These are phyloP conservation scores for Pulveroboletus sp. DNA, from an alignment of 768 basidiomycete species.

Conservation along the genomic window DNA sequence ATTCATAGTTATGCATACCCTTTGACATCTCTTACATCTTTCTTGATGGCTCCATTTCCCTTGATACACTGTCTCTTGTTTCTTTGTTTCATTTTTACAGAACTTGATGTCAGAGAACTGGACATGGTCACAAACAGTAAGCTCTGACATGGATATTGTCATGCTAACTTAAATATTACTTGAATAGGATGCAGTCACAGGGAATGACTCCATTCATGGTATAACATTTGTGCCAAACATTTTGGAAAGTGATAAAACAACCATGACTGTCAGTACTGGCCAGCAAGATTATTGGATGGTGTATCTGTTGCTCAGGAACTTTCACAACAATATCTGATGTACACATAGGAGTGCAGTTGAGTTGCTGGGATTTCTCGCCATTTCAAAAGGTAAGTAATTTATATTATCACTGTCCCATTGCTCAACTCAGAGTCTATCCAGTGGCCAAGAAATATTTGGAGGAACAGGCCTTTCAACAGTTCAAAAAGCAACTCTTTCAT, in stretches of 20 bases:
- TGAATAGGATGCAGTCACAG: conserved; percentile 1
- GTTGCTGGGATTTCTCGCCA: conserved; percentile 24
- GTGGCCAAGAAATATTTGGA: neutral
- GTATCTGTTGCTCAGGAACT: conserved; percentile 17
- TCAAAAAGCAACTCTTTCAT: neutral
- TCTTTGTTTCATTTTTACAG: no score
- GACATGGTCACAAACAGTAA: no score
- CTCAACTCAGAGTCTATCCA: neutral
- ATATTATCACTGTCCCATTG: no score
- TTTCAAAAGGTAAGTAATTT: conserved; percentile 22
- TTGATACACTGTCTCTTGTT: no score
- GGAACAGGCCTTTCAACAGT: neutral
- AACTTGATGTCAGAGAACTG: neutral
- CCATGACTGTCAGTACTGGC: conserved; percentile 14
- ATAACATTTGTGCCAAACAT: conserved; percentile 7
- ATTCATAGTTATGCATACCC: no score
- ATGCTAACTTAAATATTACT: neutral
- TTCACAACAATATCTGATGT: conserved; percentile 9
- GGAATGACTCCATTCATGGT: no score
- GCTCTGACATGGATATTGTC: no score
- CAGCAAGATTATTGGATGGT: conserved; percentile 17
- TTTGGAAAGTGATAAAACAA: conserved; percentile 18
- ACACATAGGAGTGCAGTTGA: conserved; percentile 12
- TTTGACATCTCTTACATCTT: no score
- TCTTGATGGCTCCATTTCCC: no score